A percentile compares a stretch with the other conserved stretches of the same genome.
Conservation (phyloP, 495 filamentous ascomycete genomes). For the Trichoderma asperelloides region DNA sequence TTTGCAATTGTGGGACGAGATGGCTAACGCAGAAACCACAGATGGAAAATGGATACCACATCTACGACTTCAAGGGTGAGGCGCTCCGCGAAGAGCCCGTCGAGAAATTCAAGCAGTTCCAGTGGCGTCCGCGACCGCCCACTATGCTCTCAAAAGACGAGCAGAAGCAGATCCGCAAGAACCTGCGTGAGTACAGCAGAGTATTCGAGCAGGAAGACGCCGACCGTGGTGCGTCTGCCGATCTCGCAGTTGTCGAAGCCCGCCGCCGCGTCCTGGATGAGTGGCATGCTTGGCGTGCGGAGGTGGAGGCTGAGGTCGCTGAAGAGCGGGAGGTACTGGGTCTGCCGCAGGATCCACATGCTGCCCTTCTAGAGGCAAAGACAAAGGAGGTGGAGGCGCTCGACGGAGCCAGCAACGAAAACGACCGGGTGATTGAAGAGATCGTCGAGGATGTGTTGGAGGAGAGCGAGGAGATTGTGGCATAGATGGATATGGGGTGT, state of each 20-base stretch:
- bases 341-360: conserved; percentile 53
- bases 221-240: conserved; percentile 82
- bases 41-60: conserved; percentile 98
- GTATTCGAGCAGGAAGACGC: conserved; percentile 92
- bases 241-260: conserved; percentile 84
- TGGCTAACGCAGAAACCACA: conserved; percentile 23
- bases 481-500: not conserved
- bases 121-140: conserved; percentile 85
- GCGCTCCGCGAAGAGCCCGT: conserved; percentile 85
- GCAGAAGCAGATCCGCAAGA: conserved; percentile 96
- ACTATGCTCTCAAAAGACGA: conserved; percentile 87
- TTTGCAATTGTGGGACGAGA: not conserved
- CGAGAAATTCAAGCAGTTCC: conserved; percentile 95
- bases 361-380: conserved; percentile 44
- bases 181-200: conserved; percentile 90
- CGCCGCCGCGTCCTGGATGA: conserved; percentile 77
- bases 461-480: conserved; percentile 70
- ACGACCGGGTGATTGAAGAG: conserved; percentile 71
- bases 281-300: conserved; percentile 78
- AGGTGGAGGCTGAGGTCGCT: conserved; percentile 60
- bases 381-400: conserved; percentile 25
- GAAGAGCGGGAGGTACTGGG: conserved; percentile 64
- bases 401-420: conserved; percentile 37
- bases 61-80: conserved; percentile 91
- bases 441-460: conserved; percentile 91